These are phyloP conservation scores for Trichoderma oligosporum DNA, from an alignment of 2,329 filamentous ascomycete species.

Conservation along the genomic window DNA sequence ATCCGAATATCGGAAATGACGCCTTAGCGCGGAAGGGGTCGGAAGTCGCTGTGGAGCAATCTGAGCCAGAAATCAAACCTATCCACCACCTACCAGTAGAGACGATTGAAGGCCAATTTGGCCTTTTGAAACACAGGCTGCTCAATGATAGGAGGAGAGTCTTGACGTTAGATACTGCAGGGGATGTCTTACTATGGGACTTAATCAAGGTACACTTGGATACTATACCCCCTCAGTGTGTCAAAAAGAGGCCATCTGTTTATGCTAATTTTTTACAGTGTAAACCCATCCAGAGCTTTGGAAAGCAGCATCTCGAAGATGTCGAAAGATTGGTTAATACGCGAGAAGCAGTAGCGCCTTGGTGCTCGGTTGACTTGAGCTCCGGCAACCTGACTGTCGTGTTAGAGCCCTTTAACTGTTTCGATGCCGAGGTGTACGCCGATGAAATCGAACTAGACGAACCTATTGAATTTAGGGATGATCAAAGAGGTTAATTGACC, in stretches of 20 bases:
- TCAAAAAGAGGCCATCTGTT: slow-evolving; percentile 10
- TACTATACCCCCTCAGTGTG: background rate
- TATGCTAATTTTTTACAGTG: slow-evolving; percentile 58
- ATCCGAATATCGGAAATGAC: slow-evolving; percentile 51
- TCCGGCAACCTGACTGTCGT: slow-evolving; percentile 89
- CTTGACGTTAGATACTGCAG: slow-evolving; percentile 88
- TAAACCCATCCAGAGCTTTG: slow-evolving; percentile 83
- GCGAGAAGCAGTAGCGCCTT: slow-evolving; percentile 82
- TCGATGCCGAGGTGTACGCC: slow-evolving; percentile 95
- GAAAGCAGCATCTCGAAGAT: slow-evolving; percentile 89
- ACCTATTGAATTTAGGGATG: slow-evolving; percentile 78
- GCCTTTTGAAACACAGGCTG: slow-evolving; percentile 86
- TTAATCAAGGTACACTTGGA: slow-evolving; percentile 64
- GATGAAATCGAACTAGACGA: slow-evolving; percentile 77
- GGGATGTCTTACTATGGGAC: slow-evolving; percentile 94
- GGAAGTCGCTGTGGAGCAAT: slow-evolving; percentile 30
- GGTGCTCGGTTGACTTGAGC: slow-evolving; percentile 92
- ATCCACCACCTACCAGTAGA: slow-evolving; percentile 68
- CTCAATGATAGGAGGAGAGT: slow-evolving; percentile 88
- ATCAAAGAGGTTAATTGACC: slow-evolving; percentile 73
- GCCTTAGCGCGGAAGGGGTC: slow-evolving; percentile 39
- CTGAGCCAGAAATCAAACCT: slow-evolving; percentile 47
- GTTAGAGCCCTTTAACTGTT: slow-evolving; percentile 90
- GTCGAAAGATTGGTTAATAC: slow-evolving; percentile 85
- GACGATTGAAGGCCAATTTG: slow-evolving; percentile 91